A percentile compares a stretch with the other conserved stretches of the same genome.
phyloP scores from a whole-genome alignment of 192 early-diverging fungal genomes.

The Podila epicladia region DNA sequence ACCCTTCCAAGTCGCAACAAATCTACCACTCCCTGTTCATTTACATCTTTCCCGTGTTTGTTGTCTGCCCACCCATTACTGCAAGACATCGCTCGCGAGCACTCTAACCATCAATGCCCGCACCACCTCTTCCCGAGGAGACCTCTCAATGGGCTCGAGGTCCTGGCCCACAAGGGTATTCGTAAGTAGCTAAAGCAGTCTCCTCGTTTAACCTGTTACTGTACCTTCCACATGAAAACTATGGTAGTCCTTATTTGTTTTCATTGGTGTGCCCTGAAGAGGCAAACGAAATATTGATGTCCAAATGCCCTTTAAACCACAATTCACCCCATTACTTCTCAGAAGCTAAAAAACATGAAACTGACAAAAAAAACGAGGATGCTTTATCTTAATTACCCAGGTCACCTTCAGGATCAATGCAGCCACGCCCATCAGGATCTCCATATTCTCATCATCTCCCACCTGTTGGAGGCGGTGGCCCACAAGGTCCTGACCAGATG shows the following conservation, averaged over 20 bases:
- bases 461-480: slow-evolving; percentile 35
- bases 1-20: neutral
- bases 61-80: neutral
- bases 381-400: neutral
- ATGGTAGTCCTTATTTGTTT: neutral
- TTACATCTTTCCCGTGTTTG: no score
- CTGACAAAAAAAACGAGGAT: no score
- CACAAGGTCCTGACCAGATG: slow-evolving; percentile 34
- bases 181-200: slow-evolving; percentile 22
- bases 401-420: slow-evolving; percentile 50
- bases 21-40: slow-evolving; percentile 1
- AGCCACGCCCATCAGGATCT: slow-evolving; percentile 45
- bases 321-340: no score
- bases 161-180: slow-evolving; percentile 48
- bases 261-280: no score
- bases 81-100: neutral
- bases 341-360: no score
- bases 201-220: neutral
- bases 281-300: no score
- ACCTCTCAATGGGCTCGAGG: slow-evolving; percentile 47
- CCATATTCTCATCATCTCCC: slow-evolving; percentile 54
- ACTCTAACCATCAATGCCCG: slow-evolving; percentile 36
- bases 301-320: no score
- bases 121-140: slow-evolving; percentile 44
- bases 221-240: neutral